Evolutionary conservation across 2,329 filamentous ascomycete species (phyloP), one percentile per base, ranked within the genome.

Genomic region (Ascochyta fabae): DNA sequence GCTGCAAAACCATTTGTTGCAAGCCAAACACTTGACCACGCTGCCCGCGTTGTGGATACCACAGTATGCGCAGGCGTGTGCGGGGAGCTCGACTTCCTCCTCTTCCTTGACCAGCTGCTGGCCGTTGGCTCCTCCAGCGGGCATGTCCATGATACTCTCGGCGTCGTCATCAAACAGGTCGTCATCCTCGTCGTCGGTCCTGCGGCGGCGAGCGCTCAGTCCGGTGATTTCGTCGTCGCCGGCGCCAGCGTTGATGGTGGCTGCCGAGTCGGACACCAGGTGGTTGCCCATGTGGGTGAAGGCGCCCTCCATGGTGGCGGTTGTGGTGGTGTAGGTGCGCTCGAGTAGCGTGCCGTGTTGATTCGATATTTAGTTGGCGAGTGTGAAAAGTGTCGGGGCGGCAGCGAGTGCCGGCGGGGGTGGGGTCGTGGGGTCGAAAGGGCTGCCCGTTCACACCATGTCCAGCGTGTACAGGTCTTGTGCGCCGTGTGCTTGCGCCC

Each of bases 1-100:
- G 77, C 93, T 98, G 79, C 95, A 99, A 76, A 99, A 99, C 95
- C 95, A 99, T 75, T 98, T 99, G 81, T 86, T 94, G 81, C 95
- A 99, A 58, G 88, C 85, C 58, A 99, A 83, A 73, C 95, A 99
- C 79, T 97, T 98, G 68, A 99, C 95, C 53, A 99, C 96, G 64
- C 90, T 95, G 73, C 90, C 89, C 2, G 95, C 89, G 55, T 96
- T 96, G 80, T 99, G 95, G 62, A 99, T 99, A 56, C 95, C 95
- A 75, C 95, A 99, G 77, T 97, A 97, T 35, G 92, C 95, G 73
- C 43, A 99, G 64, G 96, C 95, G 81, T 99, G 95, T 60, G 91
- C 82, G 24, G 95, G 95, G 49, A 98, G 86, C 76, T 96, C 92
- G 8, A 82, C 76, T 71, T 93, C 93, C 72, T 96, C 92, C 65